phyloP scores from a whole-genome alignment of 2,329 filamentous ascomycete genomes.

The Botrytis pseudocinerea region DNA sequence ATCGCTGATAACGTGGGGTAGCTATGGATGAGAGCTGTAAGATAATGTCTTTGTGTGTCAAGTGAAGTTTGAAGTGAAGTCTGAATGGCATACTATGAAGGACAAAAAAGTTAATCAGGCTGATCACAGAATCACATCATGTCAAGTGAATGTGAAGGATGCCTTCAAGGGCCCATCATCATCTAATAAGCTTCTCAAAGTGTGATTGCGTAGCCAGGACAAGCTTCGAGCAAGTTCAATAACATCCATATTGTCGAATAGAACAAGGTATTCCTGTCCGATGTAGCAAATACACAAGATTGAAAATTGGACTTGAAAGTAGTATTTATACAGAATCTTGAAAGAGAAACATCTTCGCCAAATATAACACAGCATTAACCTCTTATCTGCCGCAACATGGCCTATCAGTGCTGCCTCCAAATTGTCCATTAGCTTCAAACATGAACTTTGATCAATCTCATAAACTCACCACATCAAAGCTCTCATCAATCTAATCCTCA shows the following conservation, averaged over 20 bases:
- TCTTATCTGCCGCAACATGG: background rate
- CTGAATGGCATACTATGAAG: background rate
- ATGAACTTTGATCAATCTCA: too few relatives aligned
- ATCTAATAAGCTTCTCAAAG: background rate
- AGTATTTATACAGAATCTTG: background rate
- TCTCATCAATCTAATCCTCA: conserved; percentile 55
- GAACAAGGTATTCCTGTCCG: background rate
- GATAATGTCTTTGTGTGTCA: background rate
- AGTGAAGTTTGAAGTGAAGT: background rate
- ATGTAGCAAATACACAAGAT: background rate
- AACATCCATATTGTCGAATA: background rate
- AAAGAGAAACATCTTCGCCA: background rate
- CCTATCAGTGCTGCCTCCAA: background rate
- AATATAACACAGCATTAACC: background rate
- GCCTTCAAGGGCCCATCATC: background rate
- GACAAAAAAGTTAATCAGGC: too few relatives aligned
- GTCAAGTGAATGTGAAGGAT: background rate
- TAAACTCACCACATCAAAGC: conserved; percentile 49
- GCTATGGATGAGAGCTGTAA: conserved; percentile 11
- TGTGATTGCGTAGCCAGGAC: too few relatives aligned
- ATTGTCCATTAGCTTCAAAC: background rate
- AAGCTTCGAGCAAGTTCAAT: too few relatives aligned
- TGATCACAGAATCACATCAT: background rate
- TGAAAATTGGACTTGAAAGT: background rate
- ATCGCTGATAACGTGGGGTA: conserved; percentile 5